Evolutionary conservation across 2,329 filamentous ascomycete species (phyloP).

Genomic region (Ceratocystis colombiana): DNA sequence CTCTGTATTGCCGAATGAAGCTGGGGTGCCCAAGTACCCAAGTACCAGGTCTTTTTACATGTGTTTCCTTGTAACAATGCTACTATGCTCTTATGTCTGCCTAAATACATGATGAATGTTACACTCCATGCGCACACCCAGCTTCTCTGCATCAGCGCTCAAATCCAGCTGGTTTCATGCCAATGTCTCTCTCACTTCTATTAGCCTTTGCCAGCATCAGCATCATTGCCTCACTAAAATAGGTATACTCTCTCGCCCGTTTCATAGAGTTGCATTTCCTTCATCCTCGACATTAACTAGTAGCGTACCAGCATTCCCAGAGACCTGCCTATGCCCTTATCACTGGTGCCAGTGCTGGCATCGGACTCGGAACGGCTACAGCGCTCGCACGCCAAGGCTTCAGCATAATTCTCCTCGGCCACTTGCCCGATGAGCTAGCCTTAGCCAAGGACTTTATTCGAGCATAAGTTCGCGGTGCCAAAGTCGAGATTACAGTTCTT

Average conservation of each 20-base stretch:
- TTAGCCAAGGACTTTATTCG: not conserved
- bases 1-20: too few species aligned
- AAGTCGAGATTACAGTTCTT: not conserved
- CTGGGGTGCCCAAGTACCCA: not conserved
- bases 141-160: not conserved
- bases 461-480: not conserved
- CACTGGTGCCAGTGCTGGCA: constrained; percentile 33
- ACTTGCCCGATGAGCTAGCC: constrained; percentile 9
- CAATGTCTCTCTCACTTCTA: not conserved
- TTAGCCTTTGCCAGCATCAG: not conserved
- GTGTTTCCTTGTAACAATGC: not conserved
- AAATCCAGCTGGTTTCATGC: not conserved
- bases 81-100: too few species aligned
- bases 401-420: constrained; percentile 31
- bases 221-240: not conserved
- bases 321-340: constrained; percentile 31
- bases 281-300: not conserved
- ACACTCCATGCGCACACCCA: too few species aligned
- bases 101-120: too few species aligned
- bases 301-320: constrained; percentile 28
- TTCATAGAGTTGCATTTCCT: not conserved
- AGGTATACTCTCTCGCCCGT: constrained; percentile 20
- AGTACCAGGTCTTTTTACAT: not conserved
- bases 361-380: constrained; percentile 32
- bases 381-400: constrained; percentile 32